Base-by-base conservation (phyloP, 169 alveolate species). In the Plasmodium billcollinsi region DNA sequence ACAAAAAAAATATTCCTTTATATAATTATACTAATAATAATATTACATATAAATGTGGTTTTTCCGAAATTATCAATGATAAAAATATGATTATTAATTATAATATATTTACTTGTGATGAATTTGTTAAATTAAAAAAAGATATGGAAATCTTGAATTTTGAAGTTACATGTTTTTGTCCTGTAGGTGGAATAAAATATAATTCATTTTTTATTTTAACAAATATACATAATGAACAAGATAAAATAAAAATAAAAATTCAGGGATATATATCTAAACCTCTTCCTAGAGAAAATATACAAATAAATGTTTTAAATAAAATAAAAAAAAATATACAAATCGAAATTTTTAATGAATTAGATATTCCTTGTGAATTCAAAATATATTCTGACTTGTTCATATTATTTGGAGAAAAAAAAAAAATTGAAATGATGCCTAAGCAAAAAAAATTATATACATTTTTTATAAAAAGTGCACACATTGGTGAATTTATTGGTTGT, bases 401-500 rank as follows among this genome's bases (percentile, higher is more conserved):
- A 49, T 18, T 83, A 29, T 69, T 54, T 69, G 91, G 91, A 3
- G 91, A 39, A 11, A 39, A 39, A 39, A 69, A 83, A 49, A 83
- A 50, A 29, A 83, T 83, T 2, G 74, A 83, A 69, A 83, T 83
- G 91, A 26, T 47, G 18, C 85, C 91, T 11, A 83, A 54, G 14
- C 69, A 83, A 54, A 83, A 39, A 29, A 83, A 83, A 21, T 3
- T 62, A 3, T 83, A 83, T 49, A 83, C 80, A 15, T 83, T 83
- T 54, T 83, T 54, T 63, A 54, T 83, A 21, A 54, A 56, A 33
- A 83, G 85, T 69, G 73, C 61, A 56, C 91, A 83, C 18, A 83
- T 83, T 54, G 91, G 91, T 8, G 91, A 83, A 69, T 83, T 69
- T 15, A 45, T 83, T 47, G 91, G 91, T 0, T 83, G 91, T 24